Evolutionary conservation across 129 eudicot species (phyloP).

Genomic region (Flaveria robusta): DNA sequence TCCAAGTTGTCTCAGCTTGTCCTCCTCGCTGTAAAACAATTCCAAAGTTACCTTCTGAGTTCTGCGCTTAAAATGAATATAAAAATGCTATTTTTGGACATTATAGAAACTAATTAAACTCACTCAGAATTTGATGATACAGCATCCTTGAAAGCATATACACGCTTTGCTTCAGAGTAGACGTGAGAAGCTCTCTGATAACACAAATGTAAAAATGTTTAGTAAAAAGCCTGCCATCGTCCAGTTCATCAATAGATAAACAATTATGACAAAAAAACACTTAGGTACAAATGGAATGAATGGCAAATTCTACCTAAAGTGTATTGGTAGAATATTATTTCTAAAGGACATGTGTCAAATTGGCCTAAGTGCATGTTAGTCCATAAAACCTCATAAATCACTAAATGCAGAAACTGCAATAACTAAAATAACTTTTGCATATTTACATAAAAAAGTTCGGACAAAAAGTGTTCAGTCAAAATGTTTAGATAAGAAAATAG

Average conservation of each 20-base stretch:
- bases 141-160: conserved; percentile 76
- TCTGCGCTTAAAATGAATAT: neutral
- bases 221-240: neutral
- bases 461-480: neutral
- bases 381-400: neutral
- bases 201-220: conserved; percentile 9
- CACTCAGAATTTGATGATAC: conserved; percentile 70
- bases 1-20: conserved; percentile 80
- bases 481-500: neutral
- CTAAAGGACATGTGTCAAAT: no score
- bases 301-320: no score
- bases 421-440: neutral
- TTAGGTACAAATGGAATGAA: no score
- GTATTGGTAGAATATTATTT: no score
- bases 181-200: conserved; percentile 84
- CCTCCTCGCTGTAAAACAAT: conserved; percentile 65
- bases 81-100: neutral
- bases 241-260: no score
- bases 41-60: neutral
- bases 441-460: neutral
- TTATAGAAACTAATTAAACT: conserved; percentile 2
- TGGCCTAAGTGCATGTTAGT: neutral
- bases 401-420: neutral
- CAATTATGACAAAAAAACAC: no score
- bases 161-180: conserved; percentile 88